Conservation (phyloP, 2,329 filamentous ascomycete genomes). For the Chaetomium sp. region DNA sequence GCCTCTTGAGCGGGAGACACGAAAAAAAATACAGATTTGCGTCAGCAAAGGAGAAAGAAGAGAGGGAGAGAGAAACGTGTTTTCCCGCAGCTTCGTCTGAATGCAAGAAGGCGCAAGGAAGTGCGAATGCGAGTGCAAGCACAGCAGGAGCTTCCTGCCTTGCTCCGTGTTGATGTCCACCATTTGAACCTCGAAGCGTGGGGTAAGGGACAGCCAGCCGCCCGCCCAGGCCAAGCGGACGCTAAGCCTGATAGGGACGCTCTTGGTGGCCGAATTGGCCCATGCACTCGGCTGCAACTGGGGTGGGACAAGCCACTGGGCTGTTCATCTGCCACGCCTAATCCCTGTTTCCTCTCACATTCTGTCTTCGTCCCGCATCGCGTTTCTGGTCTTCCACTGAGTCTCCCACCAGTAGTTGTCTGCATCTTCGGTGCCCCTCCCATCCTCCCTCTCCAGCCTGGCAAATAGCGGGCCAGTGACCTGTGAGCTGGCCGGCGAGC, state of each 20-base stretch:
- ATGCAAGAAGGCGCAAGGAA: too few relatives aligned
- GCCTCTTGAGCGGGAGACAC: constrained; percentile 1
- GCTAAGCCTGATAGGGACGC: constrained; percentile 16
- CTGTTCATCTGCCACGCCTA: constrained; percentile 16
- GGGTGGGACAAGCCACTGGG: constrained; percentile 14
- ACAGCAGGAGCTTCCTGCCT: constrained; percentile 3
- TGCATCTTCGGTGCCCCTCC: not conserved
- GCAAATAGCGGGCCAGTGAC: not conserved
- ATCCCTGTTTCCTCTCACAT: constrained; percentile 11
- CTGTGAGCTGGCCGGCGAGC: constrained; percentile 10
- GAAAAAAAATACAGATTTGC: not conserved
- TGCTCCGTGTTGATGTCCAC: constrained; percentile 16
- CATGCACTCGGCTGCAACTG: not conserved
- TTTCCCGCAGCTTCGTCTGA: constrained; percentile 3
- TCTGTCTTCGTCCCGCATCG: not conserved
- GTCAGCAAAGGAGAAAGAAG: not conserved
- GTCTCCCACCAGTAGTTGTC: too few relatives aligned
- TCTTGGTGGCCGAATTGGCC: too few relatives aligned
- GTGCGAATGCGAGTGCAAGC: not conserved
- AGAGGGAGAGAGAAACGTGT: not conserved
- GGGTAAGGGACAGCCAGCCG: constrained; percentile 19
- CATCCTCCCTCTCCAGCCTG: not conserved
- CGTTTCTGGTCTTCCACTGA: too few relatives aligned
- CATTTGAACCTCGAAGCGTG: constrained; percentile 13
- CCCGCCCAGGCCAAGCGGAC: not conserved